Evolutionary conservation across 495 filamentous ascomycete genomes (phyloP).

Genomic region (Xylaria grammica): DNA sequence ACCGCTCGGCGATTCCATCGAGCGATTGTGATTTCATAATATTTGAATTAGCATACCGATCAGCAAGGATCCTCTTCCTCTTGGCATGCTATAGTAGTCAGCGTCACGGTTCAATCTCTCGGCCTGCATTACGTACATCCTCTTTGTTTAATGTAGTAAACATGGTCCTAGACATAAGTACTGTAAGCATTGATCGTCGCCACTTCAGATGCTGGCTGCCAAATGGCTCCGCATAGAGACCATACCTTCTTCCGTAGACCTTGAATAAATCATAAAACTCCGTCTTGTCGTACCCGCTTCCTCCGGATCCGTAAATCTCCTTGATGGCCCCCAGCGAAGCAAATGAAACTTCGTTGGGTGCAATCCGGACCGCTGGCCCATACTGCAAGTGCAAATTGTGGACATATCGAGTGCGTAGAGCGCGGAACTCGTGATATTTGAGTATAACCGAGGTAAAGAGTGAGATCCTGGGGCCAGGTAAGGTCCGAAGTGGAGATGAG

Average conservation of each 20-base stretch:
- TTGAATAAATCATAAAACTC: conserved; percentile 69
- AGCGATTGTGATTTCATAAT: conserved; percentile 59
- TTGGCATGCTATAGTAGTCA: conserved; percentile 55
- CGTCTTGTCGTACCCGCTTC: conserved; percentile 72
- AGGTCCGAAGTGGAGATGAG: conserved; percentile 45
- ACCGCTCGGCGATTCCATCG: conserved; percentile 59
- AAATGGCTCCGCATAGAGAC: neutral
- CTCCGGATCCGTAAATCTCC: conserved; percentile 68
- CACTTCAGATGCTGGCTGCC: neutral
- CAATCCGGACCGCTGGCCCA: conserved; percentile 61
- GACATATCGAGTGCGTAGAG: conserved; percentile 58
- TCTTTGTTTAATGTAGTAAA: conserved; percentile 64
- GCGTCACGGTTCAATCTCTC: neutral
- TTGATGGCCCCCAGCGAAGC: conserved; percentile 61
- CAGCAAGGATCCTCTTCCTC: conserved; percentile 64
- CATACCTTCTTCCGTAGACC: conserved; percentile 59
- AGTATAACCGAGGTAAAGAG: conserved; percentile 57
- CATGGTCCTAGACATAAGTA: conserved; percentile 53
- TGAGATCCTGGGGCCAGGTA: conserved; percentile 62
- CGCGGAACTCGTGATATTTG: conserved; percentile 63
- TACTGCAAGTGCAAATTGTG: conserved; percentile 61
- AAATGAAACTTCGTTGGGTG: conserved; percentile 67
- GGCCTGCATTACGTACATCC: conserved; percentile 43
- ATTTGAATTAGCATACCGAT: conserved; percentile 71
- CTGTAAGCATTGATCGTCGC: conserved; percentile 20